Evolutionary conservation across 164 flowering plant genomes (phyloP), one percentile per base, ranked within the genome.

Genomic region (Chloranthus sessilifolius): DNA sequence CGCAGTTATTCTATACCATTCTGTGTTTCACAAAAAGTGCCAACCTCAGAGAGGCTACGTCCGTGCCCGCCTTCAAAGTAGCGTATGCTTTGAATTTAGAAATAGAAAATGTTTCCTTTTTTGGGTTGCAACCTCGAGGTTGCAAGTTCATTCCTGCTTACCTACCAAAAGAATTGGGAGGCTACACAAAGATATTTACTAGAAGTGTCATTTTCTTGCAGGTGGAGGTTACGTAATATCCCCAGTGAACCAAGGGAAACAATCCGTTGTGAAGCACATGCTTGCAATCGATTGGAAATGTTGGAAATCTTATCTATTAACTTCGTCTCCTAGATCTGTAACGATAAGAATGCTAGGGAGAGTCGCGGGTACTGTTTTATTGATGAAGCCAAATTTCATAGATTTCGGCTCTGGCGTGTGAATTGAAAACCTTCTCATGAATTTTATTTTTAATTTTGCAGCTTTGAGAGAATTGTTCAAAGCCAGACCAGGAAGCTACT

Each of bases 21-120:
- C 96, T 2, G 95, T 90, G 52, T 57, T 66, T 58, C 92, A 90
- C 75, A 79, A 65, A 53, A 78, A 66, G 44, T 85, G 96, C 61
- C 80, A 40, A 21, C 76, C 76, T 21, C 67, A 76, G 39, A 74
- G 49, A 46, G 84, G 91, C 53, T 84, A 75, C 53, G 79, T 81
- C 41, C 96, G 96, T 46, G 98, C 96, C 55, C 77, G 83, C 80
- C 83, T 90, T 77, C 82, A 87, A 88, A 90, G 98, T 90, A 90
- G 81, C 76, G 87, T 74, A 77, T 76, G 78, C 85, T 75, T 75
- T 65, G 36, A 4, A 38, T 33, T 28, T 29, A 15, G 20, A 11
- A 34, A 16, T 17, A 47, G 30, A 9, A 44, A 45, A 47, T 36
- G 3, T 35, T 50, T 41, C 28, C 17, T 7, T 20, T 41, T 17